Base-by-base conservation (phyloP, 305 asterid genomes). In the Plantago coronopus region DNA sequence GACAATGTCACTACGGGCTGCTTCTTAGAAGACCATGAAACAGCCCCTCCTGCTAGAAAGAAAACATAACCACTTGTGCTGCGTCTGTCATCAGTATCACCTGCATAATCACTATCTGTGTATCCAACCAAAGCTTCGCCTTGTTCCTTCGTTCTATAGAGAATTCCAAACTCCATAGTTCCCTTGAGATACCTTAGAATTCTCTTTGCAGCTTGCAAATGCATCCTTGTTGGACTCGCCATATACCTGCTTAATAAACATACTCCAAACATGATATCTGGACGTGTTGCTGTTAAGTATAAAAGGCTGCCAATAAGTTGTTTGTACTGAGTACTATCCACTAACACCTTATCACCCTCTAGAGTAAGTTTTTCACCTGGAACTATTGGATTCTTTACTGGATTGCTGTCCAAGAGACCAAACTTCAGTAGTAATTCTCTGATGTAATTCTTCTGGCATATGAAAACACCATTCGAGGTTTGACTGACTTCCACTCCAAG, bases 101-200 rank as follows among this genome's bases (percentile, higher is more conserved):
- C 57, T 25, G 38, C 57, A 51, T 21, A 51, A 51, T 51, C 57
- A 21, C 38, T 51, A 7, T 51, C 57, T 0, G 57, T 51, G 18
- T 20, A 51, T 7, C n/a, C 57, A 11, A 13, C 8, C 2, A 51
- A 15, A 3, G n/a, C n/a, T n/a, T 51, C 57, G 1, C 13, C 5
- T 10, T 10, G 5, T 51, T n/a, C 57, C 12, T 12, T 38, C 29
- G 22, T 12, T 6, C 23, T 51, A 18, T 21, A 51, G 15, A 50
- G 21, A 5, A 50, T 3, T 2, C 57, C 54, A 18, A 48, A 19
- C 1, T n/a, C 54, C 11, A 10, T 19, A 17, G 49, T 45, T 31
- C 47, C 47, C 8, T 34, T 56, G 31, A 57, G 38, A 18, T 57
- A 57, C 4, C 62, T 3, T 1, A 57, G 12, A 2, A 22, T 21